Evolutionary conservation across 495 filamentous ascomycete species (phyloP), one percentile per base, ranked within the genome.

Genomic region (Pseudevernia furfuracea): DNA sequence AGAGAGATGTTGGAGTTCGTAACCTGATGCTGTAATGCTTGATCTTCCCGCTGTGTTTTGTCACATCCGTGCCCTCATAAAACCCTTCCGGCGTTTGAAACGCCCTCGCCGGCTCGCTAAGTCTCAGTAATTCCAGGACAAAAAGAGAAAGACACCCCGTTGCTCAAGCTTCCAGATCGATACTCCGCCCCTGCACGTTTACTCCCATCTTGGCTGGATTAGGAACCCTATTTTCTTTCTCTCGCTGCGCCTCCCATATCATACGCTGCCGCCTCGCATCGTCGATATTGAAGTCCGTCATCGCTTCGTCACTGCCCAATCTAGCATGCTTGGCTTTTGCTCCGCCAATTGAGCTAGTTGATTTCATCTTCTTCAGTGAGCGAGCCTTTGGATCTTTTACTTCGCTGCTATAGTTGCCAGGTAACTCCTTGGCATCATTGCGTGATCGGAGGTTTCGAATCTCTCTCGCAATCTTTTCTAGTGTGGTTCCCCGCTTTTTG

Each of bases 401-500:
- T 39, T 69, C 64, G 10, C 21, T 37, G 41, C 34, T 59, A 32
- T 58, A 38, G 43, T 62, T 65, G 34, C 46, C 49, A 44, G 38
- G 32, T 49, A 65, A 37, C 25, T 70, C 71, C 39, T 68, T 68
- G 15, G 69, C 66, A 62, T 74, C 73, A 38, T 68, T 70, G 30
- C 73, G 61, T 19, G 66, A 63, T 53, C 80, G 74, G 25, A 81
- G 67, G 43, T 80, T 82, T 57, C 79, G 79, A 58, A 88, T 69
- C 63, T 86, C 83, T 36, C 80, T 78, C 3, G 81, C 79, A 43
- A 88, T 79, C 60, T 80, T 79, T 70, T 88, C 85, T 21, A 89
- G 73, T 23, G 81, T 75, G 36, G 81, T 85, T 39, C 79, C 77
- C 36, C 74, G 70, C 65, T 76, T 79, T 28, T 68, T 71, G 14